These are phyloP conservation scores for Claviceps sp. DNA, from an alignment of 2,329 filamentous ascomycete species.

Conservation along the genomic window DNA sequence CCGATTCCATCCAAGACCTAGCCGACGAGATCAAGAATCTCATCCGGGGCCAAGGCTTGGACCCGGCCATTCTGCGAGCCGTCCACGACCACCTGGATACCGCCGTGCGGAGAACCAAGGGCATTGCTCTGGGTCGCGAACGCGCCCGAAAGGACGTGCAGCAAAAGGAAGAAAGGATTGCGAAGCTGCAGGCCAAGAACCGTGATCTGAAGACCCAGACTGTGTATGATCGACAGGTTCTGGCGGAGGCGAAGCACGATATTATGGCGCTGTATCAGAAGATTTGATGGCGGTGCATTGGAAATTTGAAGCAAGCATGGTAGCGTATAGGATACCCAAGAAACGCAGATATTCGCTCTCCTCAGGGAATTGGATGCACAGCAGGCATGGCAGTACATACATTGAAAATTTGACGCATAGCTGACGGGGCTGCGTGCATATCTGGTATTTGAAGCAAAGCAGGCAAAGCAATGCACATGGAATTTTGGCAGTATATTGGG, in stretches of 20 bases:
- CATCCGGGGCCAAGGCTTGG: constrained; percentile 30
- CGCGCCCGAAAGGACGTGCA: constrained; percentile 48
- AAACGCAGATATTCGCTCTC: too few relatives aligned
- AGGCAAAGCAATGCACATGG: too few relatives aligned
- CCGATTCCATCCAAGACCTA: constrained; percentile 19
- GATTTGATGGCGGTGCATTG: constrained; percentile 13
- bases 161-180: constrained; percentile 40
- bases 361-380: too few relatives aligned
- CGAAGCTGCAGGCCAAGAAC: constrained; percentile 23
- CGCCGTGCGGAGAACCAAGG: constrained; percentile 45
- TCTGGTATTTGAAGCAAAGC: too few relatives aligned
- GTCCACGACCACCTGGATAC: constrained; percentile 35
- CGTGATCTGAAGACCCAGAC: constrained; percentile 26
- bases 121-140: constrained; percentile 52
- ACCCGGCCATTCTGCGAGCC: constrained; percentile 19
- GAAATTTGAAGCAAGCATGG: too few relatives aligned
- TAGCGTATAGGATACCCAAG: too few relatives aligned
- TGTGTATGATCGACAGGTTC: constrained; percentile 16
- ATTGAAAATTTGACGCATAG: too few relatives aligned
- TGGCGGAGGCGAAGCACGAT: constrained; percentile 24
- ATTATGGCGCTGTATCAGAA: constrained; percentile 24
- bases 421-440: too few relatives aligned
- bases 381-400: too few relatives aligned
- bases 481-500: too few relatives aligned
- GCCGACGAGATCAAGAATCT: constrained; percentile 35